These are phyloP conservation scores for Hura crepitans DNA, from an alignment of 441 rosid genomes.

Conservation along the genomic window DNA sequence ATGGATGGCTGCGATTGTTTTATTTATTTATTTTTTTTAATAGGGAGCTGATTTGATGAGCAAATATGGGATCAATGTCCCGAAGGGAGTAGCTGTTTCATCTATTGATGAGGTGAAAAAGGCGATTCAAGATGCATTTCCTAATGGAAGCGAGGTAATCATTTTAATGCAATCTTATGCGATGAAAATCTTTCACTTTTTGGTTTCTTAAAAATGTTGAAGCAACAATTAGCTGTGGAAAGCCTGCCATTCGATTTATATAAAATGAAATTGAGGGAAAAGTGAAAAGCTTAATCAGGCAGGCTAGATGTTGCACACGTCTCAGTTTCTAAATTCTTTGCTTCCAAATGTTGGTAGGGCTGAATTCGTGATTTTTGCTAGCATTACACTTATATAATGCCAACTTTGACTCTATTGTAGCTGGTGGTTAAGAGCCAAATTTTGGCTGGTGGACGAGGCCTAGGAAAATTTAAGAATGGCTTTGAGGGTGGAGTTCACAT, in stretches of 20 bases:
- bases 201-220: slow-evolving; percentile 3
- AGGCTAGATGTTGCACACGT: background rate
- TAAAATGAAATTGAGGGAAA: background rate
- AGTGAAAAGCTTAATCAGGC: background rate
- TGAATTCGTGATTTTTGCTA: background rate
- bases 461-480: slow-evolving; percentile 82
- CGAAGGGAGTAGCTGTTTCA: slow-evolving; percentile 79
- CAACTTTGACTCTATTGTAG: slow-evolving; percentile 41
- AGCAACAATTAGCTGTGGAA: background rate
- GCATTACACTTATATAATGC: slow-evolving; percentile 6
- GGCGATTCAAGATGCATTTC: slow-evolving; percentile 56
- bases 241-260: background rate
- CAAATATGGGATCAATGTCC: slow-evolving; percentile 84
- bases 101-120: slow-evolving; percentile 62
- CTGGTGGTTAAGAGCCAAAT: slow-evolving; percentile 92
- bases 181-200: background rate
- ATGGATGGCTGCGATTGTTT: slow-evolving; percentile 16
- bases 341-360: background rate
- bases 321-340: background rate
- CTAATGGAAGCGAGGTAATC: slow-evolving; percentile 63
- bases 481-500: slow-evolving; percentile 96
- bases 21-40: background rate
- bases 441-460: slow-evolving; percentile 97
- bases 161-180: background rate
- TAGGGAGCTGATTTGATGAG: slow-evolving; percentile 96